Evolutionary conservation across 139 green algal species (phyloP).

Genomic region (Astrephomene gubernaculifera): DNA sequence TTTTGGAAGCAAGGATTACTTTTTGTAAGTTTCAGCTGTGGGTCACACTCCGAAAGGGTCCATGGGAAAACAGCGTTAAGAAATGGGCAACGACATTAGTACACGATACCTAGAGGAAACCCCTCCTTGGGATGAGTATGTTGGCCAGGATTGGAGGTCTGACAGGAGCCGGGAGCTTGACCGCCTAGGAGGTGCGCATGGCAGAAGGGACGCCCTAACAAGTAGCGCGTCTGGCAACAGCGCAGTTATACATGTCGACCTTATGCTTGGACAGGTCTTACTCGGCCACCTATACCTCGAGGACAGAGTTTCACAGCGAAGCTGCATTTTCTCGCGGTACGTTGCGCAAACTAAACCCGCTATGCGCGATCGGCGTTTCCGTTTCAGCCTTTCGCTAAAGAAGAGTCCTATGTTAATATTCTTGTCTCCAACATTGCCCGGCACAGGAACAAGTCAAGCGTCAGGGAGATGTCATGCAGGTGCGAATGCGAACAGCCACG

Average conservation of each 20-base stretch:
- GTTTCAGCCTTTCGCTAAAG: no score
- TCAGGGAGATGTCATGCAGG: conserved; percentile 48
- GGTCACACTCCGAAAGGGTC: no score
- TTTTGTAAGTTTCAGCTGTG: no score
- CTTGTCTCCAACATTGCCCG: no score
- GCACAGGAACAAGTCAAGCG: conserved; percentile 30
- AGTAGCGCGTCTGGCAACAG: no score
- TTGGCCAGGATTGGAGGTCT: not conserved
- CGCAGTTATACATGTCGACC: not conserved
- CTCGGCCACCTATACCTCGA: conserved; percentile 8
- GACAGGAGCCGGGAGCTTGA: conserved; percentile 22
- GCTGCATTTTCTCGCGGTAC: conserved; percentile 36
- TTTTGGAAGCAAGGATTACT: no score
- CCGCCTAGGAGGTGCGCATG: conserved; percentile 17
- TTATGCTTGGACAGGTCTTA: conserved; percentile 15
- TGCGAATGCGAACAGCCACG: no score
- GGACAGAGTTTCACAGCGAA: conserved; percentile 26
- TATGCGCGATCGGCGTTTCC: no score
- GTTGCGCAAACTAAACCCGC: conserved; percentile 22
- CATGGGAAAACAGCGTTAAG: not conserved
- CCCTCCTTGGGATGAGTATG: not conserved
- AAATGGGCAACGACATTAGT: conserved; percentile 25
- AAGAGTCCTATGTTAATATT: no score
- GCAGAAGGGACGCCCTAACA: no score
- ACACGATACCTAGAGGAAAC: not conserved